Base-by-base conservation (phyloP, 1,284 basidiomycete species). In the Ustilago esculenta region DNA sequence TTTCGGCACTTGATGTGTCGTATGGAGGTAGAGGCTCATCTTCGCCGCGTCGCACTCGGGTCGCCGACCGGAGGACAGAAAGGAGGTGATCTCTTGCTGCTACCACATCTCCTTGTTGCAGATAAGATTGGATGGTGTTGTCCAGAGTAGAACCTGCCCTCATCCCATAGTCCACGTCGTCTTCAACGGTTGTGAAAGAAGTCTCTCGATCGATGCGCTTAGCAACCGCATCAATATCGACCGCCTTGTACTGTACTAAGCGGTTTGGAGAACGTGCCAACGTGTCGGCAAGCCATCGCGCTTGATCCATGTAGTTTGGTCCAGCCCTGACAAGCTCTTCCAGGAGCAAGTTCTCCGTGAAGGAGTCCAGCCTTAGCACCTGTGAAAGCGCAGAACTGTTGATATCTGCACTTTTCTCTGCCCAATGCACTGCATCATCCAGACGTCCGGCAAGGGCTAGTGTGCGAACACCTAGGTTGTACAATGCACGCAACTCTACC, bases 381-480 rank as follows among this genome's bases (percentile, higher is more conserved):
- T 54, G 42, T 5, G 42, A 27, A 12, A 27, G 17, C 25, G 39
- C 21, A n/a, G 27, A 9, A 9, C 12, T 27, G 17, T 15, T 5
- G 9, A 36, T 10, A 1, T 51, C 46, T 18, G 23, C 11, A 30
- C 47, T 37, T 36, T 44, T 51, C 12, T 35, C 2, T 17, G 54
- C 54, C 68, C 68, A 73, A 9, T 18, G 21, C 0, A 61, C 18
- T 10, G 70, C 70, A 44, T 69, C 70, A 17, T 68, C 49, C 25
- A 60, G 24, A 5, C 70, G 33, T 0, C 63, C 70, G 5, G 64
- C 55, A 14, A 68, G 23, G 15, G 55, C 55, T 8, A 70, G 35
- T 5, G 66, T 72, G 20, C 70, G 40, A 18, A 72, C 50, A 15
- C 65, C 59, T 4, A 65, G 43, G n/a, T 66, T 65, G 55, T 69